These are phyloP conservation scores for Suhomyces ambrosiae DNA, from an alignment of 1,139 yeast genomes.

Conservation along the genomic window DNA sequence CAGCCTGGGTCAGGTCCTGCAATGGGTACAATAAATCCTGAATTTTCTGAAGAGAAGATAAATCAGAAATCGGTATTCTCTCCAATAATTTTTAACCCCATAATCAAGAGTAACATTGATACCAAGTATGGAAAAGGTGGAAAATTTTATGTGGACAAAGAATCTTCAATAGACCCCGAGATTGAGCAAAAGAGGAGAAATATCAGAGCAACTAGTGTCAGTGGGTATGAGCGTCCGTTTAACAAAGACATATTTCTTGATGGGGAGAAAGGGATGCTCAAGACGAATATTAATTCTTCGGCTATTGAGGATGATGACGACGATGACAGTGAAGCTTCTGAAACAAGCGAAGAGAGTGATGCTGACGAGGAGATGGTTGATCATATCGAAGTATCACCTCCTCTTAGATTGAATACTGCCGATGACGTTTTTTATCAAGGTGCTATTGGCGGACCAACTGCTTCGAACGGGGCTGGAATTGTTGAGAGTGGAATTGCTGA, in stretches of 20 bases:
- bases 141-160: constrained; percentile 64
- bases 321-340: constrained; percentile 7
- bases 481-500: neutral
- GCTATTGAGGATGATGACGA: constrained; percentile 6
- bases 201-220: constrained; percentile 46
- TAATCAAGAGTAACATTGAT: constrained; percentile 73
- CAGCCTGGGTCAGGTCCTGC: constrained; percentile 11
- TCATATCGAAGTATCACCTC: constrained; percentile 26
- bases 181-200: constrained; percentile 24
- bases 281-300: constrained; percentile 2
- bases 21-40: neutral
- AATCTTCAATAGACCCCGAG: constrained; percentile 29
- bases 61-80: constrained; percentile 62
- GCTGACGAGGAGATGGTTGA: constrained; percentile 35
- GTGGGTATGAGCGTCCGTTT: constrained; percentile 30
- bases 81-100: constrained; percentile 77
- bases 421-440: constrained; percentile 19
- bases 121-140: constrained; percentile 87
- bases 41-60: constrained; percentile 3
- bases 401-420: constrained; percentile 34
- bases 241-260: constrained; percentile 8
- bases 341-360: constrained; percentile 38
- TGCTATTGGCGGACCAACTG: neutral
- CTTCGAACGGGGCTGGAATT: neutral
- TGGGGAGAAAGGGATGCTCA: constrained; percentile 4